Evolutionary conservation across 495 filamentous ascomycete species (phyloP).

Genomic region (Daldinia vernicosa): DNA sequence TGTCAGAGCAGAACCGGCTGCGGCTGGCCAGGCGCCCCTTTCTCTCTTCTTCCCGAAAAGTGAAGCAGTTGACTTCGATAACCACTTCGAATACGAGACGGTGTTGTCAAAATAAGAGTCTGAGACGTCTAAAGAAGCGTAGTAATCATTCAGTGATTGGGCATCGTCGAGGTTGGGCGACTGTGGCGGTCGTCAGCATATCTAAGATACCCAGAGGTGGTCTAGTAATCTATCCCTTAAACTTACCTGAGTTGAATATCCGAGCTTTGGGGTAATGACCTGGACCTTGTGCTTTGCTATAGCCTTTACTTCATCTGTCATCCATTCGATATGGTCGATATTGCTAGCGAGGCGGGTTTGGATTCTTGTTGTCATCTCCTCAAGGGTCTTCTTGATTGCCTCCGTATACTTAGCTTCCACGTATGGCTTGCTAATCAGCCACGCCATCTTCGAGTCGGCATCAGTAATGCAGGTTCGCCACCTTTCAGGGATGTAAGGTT

Average conservation of each 20-base stretch:
- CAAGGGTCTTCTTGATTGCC: constrained; percentile 13
- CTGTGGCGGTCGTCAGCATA: constrained; percentile 5
- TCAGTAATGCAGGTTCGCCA: constrained; percentile 69
- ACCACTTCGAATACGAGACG: constrained; percentile 24
- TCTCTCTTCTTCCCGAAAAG: constrained; percentile 43
- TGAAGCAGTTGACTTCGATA: background rate
- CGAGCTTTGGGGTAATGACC: constrained; percentile 23
- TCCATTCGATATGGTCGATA: constrained; percentile 31
- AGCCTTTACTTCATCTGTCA: constrained; percentile 32
- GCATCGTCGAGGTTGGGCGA: constrained; percentile 66
- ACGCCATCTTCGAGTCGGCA: constrained; percentile 16
- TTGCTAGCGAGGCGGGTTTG: constrained; percentile 24
- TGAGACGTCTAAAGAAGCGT: constrained; percentile 60
- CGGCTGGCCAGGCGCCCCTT: constrained; percentile 55
- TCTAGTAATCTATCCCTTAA: background rate
- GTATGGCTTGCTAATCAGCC: constrained; percentile 27
- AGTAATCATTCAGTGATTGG: constrained; percentile 62
- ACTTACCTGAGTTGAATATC: constrained; percentile 26
- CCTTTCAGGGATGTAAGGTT: constrained; percentile 66
- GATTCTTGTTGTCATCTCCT: constrained; percentile 25
- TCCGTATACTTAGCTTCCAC: constrained; percentile 30
- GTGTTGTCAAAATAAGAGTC: constrained; percentile 65
- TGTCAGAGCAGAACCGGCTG: constrained; percentile 25
- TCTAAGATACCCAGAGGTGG: background rate
- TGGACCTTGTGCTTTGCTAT: constrained; percentile 30